Evolutionary conservation across 495 filamentous ascomycete genomes (phyloP), one percentile per base, ranked within the genome.

Genomic region (Aspergillus baeticus): DNA sequence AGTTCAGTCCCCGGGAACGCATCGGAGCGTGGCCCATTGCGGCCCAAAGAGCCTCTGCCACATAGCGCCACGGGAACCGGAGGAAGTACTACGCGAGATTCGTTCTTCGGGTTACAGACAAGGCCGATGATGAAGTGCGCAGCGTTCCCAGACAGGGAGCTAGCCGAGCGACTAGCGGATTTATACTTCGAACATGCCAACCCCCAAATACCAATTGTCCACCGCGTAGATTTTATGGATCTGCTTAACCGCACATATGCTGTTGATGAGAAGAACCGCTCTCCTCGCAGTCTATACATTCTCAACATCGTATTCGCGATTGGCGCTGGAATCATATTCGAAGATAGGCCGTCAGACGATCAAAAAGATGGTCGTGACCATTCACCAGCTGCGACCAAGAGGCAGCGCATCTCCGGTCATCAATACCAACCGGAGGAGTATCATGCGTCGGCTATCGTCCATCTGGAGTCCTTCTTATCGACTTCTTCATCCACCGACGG

Each of bases 231-330:
- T 47, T 98, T 97, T 63, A 88, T 89, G 82, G 76, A 84, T 34
- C 82, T 96, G 71, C 83, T 97, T 55, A 85, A 95, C 33, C 79
- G 81, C 39, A 90, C 90, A 0, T 98, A 94, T 68, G 75, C 79
- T 3, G 74, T 83, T 7, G 83, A 87, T 33, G 83, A 83, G 49
- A 83, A 84, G 54, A 82, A 82, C 52, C 82, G 90, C 26, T 89
- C 87, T 17, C 84, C 92, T 7, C 83, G 90, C 47, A 92, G 96
- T 69, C 82, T 92, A 13, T 98, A 97, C 66, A 84, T 92, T 69
- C 80, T 97, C 44, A 96, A 96, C 69, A 97, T 98, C 69, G 93
- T 97, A n/a, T 98, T 93, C 74, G 93, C 93, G 6, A 96, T 97
- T 58, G 93, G 93, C 8, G 88, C 90, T 11, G 93, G 92, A 0